Evolutionary conservation across 1,284 basidiomycete genomes (phyloP), one percentile per base, ranked within the genome.

Genomic region (Leccinum griseonigrum): DNA sequence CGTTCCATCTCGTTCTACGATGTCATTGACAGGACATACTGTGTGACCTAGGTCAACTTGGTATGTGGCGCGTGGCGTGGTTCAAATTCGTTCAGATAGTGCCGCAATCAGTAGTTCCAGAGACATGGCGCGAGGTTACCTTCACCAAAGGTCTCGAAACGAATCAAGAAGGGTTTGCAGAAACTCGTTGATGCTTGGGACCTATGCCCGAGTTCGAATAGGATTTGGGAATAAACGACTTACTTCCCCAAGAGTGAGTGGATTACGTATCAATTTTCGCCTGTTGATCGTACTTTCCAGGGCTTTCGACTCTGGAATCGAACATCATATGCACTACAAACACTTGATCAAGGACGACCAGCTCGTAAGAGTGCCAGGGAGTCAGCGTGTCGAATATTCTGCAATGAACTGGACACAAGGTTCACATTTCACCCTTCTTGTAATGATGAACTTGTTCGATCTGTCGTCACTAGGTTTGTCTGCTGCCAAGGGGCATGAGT

Each of bases 101-200:
- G 54, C 67, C 59, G 55, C 40, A 10, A 18, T 28, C 43, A 31
- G 14, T 16, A 64, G 92, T 75, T 96, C 18, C 89, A 95, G 76
- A 80, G 94, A 10, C 94, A 96, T 69, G 91, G 92, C 1, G 87
- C 91, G 1, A 83, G 94, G 32, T 94, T 83, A 66, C 94, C 94
- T 0, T 94, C 92, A 0, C 67, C 73, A 0, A 77, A 77, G 7
- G 81, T 86, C 0, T 73, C 79, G 0, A 69, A 69, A 9, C 66
- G 67, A 4, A 88, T 93, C 16, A 60, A 76, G 34, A 61, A 71
- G 0, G 0, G 81, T 0, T 66, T 91, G 9, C 64, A 68, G 10
- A 90, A 87, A 67, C 74, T 91, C 0, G 70, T 82, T 59, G 70
- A 77, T 1, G 86, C 78, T 71, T 95, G 57, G 72, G 71, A 10